Conservation (phyloP, 345 rosid genomes). For the Brassica nigra region DNA sequence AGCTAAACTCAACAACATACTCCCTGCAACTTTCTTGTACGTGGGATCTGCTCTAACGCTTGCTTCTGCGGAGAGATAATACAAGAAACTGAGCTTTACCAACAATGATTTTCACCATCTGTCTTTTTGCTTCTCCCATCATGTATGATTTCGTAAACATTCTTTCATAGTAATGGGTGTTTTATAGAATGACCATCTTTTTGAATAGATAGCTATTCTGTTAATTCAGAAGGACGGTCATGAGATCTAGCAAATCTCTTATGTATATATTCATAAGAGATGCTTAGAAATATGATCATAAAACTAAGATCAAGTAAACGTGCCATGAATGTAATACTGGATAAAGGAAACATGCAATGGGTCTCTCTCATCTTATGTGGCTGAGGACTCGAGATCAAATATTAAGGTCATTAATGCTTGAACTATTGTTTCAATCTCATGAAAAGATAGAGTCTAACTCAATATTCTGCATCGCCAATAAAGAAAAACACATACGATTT, state of each 20-base stretch:
- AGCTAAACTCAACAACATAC: constrained; percentile 23
- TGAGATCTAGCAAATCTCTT: neutral
- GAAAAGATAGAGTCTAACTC: neutral
- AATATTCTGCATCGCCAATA: neutral
- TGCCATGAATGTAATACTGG: neutral
- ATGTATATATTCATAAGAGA: neutral
- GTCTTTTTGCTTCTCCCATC: too few relatives aligned
- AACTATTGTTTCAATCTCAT: neutral
- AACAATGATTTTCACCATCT: too few relatives aligned
- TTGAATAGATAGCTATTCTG: neutral
- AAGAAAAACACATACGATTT: constrained; percentile 4
- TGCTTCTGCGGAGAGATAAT: neutral
- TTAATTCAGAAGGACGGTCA: neutral
- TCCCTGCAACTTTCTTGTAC: constrained; percentile 28
- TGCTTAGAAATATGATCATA: neutral
- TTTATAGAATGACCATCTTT: too few relatives aligned
- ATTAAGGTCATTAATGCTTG: neutral
- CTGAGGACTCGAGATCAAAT: neutral
- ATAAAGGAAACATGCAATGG: neutral
- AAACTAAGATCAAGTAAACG: neutral
- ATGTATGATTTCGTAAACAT: too few relatives aligned
- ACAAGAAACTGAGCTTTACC: too few relatives aligned
- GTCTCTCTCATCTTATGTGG: neutral
- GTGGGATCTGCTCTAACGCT: constrained; percentile 21
- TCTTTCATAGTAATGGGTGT: too few relatives aligned